Evolutionary conservation across 345 rosid genomes (phyloP), one percentile per base, ranked within the genome.

Genomic region (Conringia planisiliqua): DNA sequence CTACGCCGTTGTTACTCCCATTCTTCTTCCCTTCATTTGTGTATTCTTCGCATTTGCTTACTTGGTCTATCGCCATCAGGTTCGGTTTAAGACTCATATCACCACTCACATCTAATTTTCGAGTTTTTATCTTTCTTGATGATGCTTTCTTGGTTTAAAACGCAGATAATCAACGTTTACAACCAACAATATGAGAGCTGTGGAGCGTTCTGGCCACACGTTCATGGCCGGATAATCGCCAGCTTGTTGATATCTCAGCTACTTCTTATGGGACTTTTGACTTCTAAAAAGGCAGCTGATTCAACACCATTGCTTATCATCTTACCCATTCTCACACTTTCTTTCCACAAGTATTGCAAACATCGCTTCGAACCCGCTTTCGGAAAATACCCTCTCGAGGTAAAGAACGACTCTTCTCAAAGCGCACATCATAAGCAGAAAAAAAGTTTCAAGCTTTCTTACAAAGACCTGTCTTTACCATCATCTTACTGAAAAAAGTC

Each of bases 51-150:
- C 91, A 68, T 82, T 95, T 9, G 98, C 98, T 3, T 90, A 86
- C 89, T 83, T 95, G 79, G 99, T 88, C 57, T 95, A 90, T 62
- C 98, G 98, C 71, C 99, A 95, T 79, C 99, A 95, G 99, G 99
- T 95, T 65, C 30, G 74, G 44, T 68, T 43, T 13, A 6, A 32
- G 42, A 60, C 24, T 39, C 66, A 27, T 35, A 56, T 42, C 26
- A 56, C 22, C 39, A 54, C 10, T 29, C 2, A 3, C 4, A 16
- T 29, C n/a, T 13, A 5, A 29, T 8, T 29, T 26, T 67, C 1
- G 16, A 6, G 0, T 3, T 6, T 35, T 43, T 36, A 10, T 27
- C 16, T n/a, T n/a, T 56, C 43, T 73, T 68, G 24, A 51, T 68
- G 73, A 33, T 36, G 26, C 1, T 78, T 39, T 52, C 51, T 67